Evolutionary conservation across 2,329 filamentous ascomycete species (phyloP).

Genomic region (Pochonia chlamydosporia): DNA sequence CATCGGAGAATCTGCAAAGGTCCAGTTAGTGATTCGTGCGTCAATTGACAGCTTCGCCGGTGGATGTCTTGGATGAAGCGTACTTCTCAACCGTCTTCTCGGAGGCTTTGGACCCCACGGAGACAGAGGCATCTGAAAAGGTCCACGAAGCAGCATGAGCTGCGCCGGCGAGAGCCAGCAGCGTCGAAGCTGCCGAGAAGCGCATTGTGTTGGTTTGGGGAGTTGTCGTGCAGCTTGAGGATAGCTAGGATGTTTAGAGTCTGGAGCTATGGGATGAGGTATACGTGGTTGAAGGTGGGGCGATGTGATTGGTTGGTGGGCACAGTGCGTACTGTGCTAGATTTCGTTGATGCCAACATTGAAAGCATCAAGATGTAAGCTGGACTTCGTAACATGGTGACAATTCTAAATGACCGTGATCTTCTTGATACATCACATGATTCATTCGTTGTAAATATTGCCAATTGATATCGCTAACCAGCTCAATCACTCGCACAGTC

Average conservation of each 20-base stretch:
- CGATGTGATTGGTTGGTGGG: slow-evolving; percentile 12
- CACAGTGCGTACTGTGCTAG: slow-evolving; percentile 2
- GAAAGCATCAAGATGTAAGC: no score
- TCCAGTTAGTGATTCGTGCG: background rate
- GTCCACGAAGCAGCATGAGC: slow-evolving; percentile 58
- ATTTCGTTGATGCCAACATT: background rate
- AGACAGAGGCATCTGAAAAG: slow-evolving; percentile 67
- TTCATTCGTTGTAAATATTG: no score
- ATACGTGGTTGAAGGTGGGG: slow-evolving; percentile 17
- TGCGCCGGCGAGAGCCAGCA: slow-evolving; percentile 43
- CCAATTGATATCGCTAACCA: no score
- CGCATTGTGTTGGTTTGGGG: slow-evolving; percentile 26
- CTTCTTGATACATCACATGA: no score
- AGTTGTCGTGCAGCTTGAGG: slow-evolving; percentile 15
- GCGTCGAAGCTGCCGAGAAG: slow-evolving; percentile 29
- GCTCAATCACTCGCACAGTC: no score
- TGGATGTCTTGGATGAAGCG: no score
- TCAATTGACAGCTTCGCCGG: no score
- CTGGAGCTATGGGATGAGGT: slow-evolving; percentile 7
- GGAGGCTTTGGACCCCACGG: slow-evolving; percentile 60
- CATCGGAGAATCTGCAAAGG: slow-evolving; percentile 47
- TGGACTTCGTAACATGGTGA: no score
- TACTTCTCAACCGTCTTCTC: slow-evolving; percentile 62
- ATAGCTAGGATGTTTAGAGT: slow-evolving; percentile 22
- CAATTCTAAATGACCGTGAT: no score